Conservation (phyloP, 2,329 filamentous ascomycete species). For the Cryphonectria parasitica region DNA sequence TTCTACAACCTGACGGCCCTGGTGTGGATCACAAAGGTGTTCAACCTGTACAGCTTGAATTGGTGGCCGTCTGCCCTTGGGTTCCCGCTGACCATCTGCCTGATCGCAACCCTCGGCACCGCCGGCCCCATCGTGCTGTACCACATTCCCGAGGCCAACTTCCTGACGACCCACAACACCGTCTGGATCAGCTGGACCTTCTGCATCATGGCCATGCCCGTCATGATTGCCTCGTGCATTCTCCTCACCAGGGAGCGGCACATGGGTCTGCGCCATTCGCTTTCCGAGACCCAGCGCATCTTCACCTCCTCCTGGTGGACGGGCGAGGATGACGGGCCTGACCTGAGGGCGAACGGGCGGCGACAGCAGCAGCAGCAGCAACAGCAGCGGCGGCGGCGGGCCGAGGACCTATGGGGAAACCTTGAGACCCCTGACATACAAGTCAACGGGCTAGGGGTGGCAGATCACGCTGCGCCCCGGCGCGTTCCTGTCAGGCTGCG, state of each 20-base stretch:
- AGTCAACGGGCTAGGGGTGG: slow-evolving; percentile 29
- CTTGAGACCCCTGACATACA: slow-evolving; percentile 25
- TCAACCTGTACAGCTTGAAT: slow-evolving; percentile 72
- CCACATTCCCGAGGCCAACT: slow-evolving; percentile 54
- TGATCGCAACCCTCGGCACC: slow-evolving; percentile 65
- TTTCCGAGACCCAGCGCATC: slow-evolving; percentile 69
- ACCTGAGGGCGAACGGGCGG: slow-evolving; percentile 43
- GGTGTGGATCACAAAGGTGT: slow-evolving; percentile 73
- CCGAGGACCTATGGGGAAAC: slow-evolving; percentile 44
- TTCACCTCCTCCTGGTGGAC: slow-evolving; percentile 71
- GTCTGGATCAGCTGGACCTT: slow-evolving; percentile 73
- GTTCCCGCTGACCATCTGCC: slow-evolving; percentile 65
- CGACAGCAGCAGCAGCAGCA: slow-evolving; percentile 35
- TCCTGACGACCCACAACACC: slow-evolving; percentile 65
- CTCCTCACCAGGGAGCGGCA: slow-evolving; percentile 67
- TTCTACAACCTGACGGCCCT: slow-evolving; percentile 70
- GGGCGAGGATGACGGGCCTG: slow-evolving; percentile 55
- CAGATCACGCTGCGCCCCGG: slow-evolving; percentile 21
- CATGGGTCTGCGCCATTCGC: slow-evolving; percentile 60
- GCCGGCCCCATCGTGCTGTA: slow-evolving; percentile 64
- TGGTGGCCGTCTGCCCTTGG: slow-evolving; percentile 59
- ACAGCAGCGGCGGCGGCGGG: slow-evolving; percentile 33
- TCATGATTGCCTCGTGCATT: slow-evolving; percentile 67
- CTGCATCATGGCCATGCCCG: slow-evolving; percentile 70
- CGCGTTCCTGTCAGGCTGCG: slow-evolving; percentile 47